A percentile compares a stretch with the other conserved stretches of the same genome.
Evolutionary conservation across 805 yeast species (phyloP).

Genomic region (Monosporozyma servazzii): DNA sequence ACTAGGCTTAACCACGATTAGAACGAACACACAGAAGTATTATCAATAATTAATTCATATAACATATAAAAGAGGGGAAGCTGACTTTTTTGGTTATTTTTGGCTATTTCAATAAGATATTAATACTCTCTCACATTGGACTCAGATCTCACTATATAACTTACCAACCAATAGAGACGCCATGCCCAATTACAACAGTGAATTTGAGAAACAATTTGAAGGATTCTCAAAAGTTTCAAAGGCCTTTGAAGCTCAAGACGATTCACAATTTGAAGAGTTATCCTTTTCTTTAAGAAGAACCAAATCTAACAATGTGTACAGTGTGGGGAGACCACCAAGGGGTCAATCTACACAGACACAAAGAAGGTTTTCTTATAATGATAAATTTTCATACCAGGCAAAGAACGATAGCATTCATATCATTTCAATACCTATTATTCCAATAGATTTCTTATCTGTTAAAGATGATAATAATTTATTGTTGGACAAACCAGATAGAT

Average conservation of each 20-base stretch:
- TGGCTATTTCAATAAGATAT: not conserved
- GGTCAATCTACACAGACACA: not conserved
- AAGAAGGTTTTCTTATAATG: constrained; percentile 8
- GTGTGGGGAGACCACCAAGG: not conserved
- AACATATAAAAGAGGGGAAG: not conserved
- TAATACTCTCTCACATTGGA: not conserved
- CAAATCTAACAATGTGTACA: constrained; percentile 34
- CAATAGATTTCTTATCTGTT: not conserved
- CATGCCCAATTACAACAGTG: not conserved
- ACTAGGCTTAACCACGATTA: not conserved
- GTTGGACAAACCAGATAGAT: constrained; percentile 57
- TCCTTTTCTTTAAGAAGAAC: constrained; percentile 70
- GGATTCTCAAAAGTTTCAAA: constrained; percentile 31
- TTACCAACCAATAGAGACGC: not conserved
- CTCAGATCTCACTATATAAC: not conserved
- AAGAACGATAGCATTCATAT: not conserved
- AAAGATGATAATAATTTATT: constrained; percentile 64
- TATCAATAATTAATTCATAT: not conserved
- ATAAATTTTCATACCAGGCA: constrained; percentile 3
- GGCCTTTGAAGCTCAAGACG: constrained; percentile 60
- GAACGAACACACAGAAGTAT: not conserved
- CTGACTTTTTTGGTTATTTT: not conserved
- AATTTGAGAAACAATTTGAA: not conserved
- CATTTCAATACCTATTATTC: not conserved
- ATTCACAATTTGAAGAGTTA: constrained; percentile 55